Conservation (phyloP, 306 rosid species). For the Luffa aegyptiaca region DNA sequence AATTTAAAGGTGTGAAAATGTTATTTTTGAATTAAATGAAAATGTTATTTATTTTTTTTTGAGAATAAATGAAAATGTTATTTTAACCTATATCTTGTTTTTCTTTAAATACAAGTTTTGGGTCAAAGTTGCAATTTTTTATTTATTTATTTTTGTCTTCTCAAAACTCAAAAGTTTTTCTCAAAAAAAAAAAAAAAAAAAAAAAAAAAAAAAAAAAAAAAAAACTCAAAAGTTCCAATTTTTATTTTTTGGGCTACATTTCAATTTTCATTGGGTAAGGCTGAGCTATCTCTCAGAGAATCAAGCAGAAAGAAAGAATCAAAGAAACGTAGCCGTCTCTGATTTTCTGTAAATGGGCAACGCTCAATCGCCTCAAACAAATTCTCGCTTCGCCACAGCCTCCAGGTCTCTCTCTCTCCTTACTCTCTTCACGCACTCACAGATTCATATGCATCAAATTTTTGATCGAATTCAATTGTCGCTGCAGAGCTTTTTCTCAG, state of each 20-base stretch:
- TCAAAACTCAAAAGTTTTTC: too few relatives aligned
- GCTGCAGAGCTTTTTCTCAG: constrained; percentile 64
- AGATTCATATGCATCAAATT: not conserved
- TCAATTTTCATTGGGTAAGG: not conserved
- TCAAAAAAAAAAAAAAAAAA: too few relatives aligned
- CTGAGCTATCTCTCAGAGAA: not conserved
- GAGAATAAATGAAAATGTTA: too few relatives aligned
- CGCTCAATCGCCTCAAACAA: constrained; percentile 29
- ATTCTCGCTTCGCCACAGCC: constrained; percentile 49
- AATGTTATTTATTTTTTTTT: too few relatives aligned
- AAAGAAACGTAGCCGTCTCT: not conserved
- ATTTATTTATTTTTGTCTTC: not conserved
- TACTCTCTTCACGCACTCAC: not conserved
- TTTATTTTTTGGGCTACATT: not conserved
- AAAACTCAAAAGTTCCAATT: not conserved
- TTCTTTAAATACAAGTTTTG: not conserved
- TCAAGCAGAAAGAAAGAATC: not conserved
- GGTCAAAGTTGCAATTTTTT: not conserved
- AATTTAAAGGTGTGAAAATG: too few relatives aligned
- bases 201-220: too few relatives aligned
- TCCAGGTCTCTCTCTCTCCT: constrained; percentile 41
- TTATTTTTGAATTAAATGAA: too few relatives aligned
- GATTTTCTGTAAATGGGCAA: constrained; percentile 28
- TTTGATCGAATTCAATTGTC: not conserved
- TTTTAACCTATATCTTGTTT: too few relatives aligned